A percentile compares a stretch with the other conserved stretches of the same genome.
phyloP scores from a whole-genome alignment of 257 asterid species.

The Solanum etuberosum region DNA sequence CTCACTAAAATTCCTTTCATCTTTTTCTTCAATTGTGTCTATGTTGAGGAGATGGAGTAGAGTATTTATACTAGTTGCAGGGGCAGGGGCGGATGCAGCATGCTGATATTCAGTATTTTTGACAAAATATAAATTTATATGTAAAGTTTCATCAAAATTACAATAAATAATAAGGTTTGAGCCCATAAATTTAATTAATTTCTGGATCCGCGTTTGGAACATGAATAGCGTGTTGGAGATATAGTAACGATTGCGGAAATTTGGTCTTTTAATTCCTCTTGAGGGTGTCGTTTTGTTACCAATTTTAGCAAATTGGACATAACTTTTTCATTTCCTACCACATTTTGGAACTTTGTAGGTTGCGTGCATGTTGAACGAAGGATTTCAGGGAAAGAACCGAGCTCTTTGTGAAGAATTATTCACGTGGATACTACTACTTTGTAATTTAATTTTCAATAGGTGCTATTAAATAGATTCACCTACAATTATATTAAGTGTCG shows the following conservation, averaged over 20 bases:
- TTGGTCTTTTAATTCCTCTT: neutral
- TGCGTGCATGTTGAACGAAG: neutral
- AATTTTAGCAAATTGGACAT: neutral
- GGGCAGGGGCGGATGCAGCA: too few species aligned
- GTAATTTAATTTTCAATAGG: neutral
- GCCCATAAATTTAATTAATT: neutral
- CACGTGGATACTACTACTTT: neutral
- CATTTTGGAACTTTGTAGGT: neutral
- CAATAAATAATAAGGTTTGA: neutral
- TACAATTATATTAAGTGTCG: neutral
- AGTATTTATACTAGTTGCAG: neutral
- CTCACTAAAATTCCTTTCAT: constrained; percentile 28
- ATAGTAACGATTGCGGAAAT: neutral
- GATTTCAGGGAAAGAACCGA: neutral
- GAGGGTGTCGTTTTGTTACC: neutral
- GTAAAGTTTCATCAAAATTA: too few species aligned
- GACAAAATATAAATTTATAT: too few species aligned
- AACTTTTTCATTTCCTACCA: neutral
- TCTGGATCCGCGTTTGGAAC: neutral
- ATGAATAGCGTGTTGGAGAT: neutral
- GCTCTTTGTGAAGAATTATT: neutral
- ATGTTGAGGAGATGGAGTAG: neutral
- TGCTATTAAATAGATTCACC: neutral
- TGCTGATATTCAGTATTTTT: too few species aligned
- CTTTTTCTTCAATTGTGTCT: neutral